phyloP scores from a whole-genome alignment of 495 filamentous ascomycete species.

The Daldinia grandis region DNA sequence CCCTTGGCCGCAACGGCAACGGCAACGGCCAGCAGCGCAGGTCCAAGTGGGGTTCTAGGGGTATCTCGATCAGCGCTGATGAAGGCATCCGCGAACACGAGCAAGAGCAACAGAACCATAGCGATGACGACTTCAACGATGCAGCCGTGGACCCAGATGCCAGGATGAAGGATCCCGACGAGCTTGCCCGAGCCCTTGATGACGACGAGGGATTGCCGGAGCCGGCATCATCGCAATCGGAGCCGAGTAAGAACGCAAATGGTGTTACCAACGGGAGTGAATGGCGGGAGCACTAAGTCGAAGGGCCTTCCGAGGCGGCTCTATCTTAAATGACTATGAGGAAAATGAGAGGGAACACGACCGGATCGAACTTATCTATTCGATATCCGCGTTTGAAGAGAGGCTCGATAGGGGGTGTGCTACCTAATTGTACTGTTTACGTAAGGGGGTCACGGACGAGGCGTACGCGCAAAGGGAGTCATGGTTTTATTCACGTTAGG shows the following conservation, averaged over 20 bases:
- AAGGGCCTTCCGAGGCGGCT: background rate
- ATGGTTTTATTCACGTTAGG: constrained; percentile 6
- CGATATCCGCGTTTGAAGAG: background rate
- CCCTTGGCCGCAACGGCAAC: constrained; percentile 47
- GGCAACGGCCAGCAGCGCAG: constrained; percentile 39
- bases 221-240: constrained; percentile 15
- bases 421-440: constrained; percentile 23
- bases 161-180: constrained; percentile 66
- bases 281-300: constrained; percentile 49
- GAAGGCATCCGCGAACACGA: constrained; percentile 70
- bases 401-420: background rate
- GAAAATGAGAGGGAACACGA: background rate
- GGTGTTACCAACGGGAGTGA: constrained; percentile 52
- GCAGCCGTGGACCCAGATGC: constrained; percentile 60
- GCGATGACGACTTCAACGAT: constrained; percentile 48
- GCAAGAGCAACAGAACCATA: constrained; percentile 16
- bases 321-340: background rate
- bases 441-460: constrained; percentile 8
- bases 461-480: constrained; percentile 32
- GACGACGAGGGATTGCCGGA: constrained; percentile 47
- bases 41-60: constrained; percentile 76
- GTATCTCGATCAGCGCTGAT: constrained; percentile 83
- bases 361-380: background rate
- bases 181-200: constrained; percentile 61
- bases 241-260: constrained; percentile 33